Percentiles rank a stretch among this genome's conserved stretches.
These are phyloP conservation scores for Leccinum disarticulatum DNA, from an alignment of 768 basidiomycete species.

Conservation along the genomic window DNA sequence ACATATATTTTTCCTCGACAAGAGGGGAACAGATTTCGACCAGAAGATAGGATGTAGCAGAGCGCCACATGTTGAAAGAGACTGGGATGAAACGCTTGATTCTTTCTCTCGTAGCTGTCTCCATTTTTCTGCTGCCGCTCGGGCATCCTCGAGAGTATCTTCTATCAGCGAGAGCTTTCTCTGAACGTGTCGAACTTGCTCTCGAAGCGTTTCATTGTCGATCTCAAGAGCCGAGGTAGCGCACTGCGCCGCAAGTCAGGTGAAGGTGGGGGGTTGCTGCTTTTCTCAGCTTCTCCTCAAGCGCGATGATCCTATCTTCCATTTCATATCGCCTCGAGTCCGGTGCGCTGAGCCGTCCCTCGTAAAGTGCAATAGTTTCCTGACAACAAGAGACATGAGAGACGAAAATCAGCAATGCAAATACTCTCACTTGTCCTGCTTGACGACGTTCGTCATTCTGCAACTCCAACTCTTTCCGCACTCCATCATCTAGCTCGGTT, in stretches of 20 bases:
- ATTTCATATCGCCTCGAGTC: conserved; percentile 77
- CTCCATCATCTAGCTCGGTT: conserved; percentile 47
- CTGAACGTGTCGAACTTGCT: conserved; percentile 85
- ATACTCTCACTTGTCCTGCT: conserved; percentile 75
- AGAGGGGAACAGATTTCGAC: conserved; percentile 33
- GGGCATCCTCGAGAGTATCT: conserved; percentile 81
- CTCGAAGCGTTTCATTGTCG: conserved; percentile 89
- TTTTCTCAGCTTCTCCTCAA: conserved; percentile 53
- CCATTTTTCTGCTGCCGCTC: conserved; percentile 67
- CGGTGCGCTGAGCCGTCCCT: conserved; percentile 74
- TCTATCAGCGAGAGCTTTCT: conserved; percentile 74
- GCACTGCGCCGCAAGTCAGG: conserved; percentile 36
- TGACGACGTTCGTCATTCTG: conserved; percentile 84
- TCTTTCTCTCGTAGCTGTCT: conserved; percentile 56
- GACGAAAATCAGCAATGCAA: neutral
- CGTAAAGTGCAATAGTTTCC: conserved; percentile 95
- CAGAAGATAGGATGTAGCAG: conserved; percentile 38
- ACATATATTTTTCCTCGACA: conserved; percentile 3
- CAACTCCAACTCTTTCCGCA: conserved; percentile 62
- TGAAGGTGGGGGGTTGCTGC: conserved; percentile 30
- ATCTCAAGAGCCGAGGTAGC: conserved; percentile 80
- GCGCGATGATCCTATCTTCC: conserved; percentile 57
- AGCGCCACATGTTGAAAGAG: conserved; percentile 45
- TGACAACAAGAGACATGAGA: conserved; percentile 30
- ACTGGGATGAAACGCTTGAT: conserved; percentile 57